phyloP scores from a whole-genome alignment of 805 yeast species.

The Candida tibetensis region DNA sequence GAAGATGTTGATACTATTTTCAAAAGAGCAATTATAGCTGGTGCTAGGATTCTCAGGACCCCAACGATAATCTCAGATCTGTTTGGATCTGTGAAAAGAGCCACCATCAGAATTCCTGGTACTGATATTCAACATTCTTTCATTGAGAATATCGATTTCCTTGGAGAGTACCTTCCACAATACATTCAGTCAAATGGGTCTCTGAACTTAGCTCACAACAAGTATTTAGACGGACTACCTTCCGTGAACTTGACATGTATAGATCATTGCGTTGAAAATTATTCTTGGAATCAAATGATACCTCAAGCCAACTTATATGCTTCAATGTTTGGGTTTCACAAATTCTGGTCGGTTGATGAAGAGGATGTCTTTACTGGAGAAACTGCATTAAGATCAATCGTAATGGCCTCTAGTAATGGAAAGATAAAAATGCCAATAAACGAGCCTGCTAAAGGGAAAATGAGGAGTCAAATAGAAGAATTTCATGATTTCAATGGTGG shows the following conservation, averaged over 20 bases:
- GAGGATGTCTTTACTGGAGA: constrained; percentile 65
- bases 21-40: constrained; percentile 46
- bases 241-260: constrained; percentile 43
- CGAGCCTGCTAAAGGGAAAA: constrained; percentile 72
- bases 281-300: constrained; percentile 65
- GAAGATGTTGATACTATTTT: constrained; percentile 46
- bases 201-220: constrained; percentile 4
- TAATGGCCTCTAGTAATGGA: constrained; percentile 69
- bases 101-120: constrained; percentile 40
- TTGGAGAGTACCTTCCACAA: constrained; percentile 53
- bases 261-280: constrained; percentile 83
- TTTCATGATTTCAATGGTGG: constrained; percentile 72
- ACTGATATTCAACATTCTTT: constrained; percentile 74
- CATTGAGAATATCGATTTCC: constrained; percentile 45
- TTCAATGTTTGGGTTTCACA: constrained; percentile 65
- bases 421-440: constrained; percentile 76
- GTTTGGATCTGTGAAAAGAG: constrained; percentile 50
- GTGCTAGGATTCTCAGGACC: constrained; percentile 43
- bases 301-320: constrained; percentile 58
- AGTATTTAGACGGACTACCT: constrained; percentile 18
- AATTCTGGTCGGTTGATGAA: constrained; percentile 86
- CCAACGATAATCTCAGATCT: constrained; percentile 38
- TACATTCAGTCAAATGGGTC: constrained; percentile 21
- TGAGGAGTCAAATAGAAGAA: constrained; percentile 78
- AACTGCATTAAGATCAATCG: constrained; percentile 69